Evolutionary conservation across 352 stramenopile species (phyloP).

Genomic region (Nothophytophthora sp.): DNA sequence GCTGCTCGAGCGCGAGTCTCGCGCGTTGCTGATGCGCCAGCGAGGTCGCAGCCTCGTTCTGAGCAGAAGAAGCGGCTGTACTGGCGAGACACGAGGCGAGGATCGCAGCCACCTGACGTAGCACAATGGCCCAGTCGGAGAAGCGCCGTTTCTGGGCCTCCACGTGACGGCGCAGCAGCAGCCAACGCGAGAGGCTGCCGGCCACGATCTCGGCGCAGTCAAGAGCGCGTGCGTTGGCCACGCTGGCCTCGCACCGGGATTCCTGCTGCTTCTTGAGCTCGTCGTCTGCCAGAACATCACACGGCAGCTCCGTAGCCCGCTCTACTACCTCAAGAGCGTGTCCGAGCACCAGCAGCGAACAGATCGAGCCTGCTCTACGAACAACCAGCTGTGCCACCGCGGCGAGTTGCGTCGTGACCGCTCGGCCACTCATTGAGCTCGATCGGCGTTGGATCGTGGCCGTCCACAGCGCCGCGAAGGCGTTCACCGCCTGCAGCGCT

Average conservation of each 20-base stretch:
- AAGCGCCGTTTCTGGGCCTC: slow-evolving; percentile 46
- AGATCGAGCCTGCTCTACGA: slow-evolving; percentile 27
- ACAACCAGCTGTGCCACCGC: slow-evolving; percentile 31
- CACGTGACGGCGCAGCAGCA: slow-evolving; percentile 53
- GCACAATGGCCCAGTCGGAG: slow-evolving; percentile 43
- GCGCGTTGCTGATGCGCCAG: slow-evolving; percentile 16
- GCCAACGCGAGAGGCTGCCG: slow-evolving; percentile 19
- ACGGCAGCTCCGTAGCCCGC: background rate
- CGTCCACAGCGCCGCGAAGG: slow-evolving; percentile 37
- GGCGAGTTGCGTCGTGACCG: slow-evolving; percentile 21
- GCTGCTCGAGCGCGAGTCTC: slow-evolving; percentile 19
- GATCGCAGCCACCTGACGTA: slow-evolving; percentile 32
- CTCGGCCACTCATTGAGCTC: slow-evolving; percentile 9
- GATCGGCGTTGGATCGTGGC: slow-evolving; percentile 1
- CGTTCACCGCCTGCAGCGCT: slow-evolving; percentile 36
- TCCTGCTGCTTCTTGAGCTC: background rate
- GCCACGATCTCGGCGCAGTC: slow-evolving; percentile 39
- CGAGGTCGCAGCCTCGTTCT: background rate
- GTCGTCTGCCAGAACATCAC: too few species aligned
- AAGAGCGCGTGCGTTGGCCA: slow-evolving; percentile 9
- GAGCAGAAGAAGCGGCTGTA: background rate
- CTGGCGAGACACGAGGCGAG: slow-evolving; percentile 14
- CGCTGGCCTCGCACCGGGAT: background rate
- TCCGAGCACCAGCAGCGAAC: slow-evolving; percentile 39
- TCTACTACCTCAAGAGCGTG: slow-evolving; percentile 25